A percentile compares a stretch with the other conserved stretches of the same genome.
Evolutionary conservation across 176 grass and related monocot genomes (phyloP).

Genomic region (Chloris gayana): DNA sequence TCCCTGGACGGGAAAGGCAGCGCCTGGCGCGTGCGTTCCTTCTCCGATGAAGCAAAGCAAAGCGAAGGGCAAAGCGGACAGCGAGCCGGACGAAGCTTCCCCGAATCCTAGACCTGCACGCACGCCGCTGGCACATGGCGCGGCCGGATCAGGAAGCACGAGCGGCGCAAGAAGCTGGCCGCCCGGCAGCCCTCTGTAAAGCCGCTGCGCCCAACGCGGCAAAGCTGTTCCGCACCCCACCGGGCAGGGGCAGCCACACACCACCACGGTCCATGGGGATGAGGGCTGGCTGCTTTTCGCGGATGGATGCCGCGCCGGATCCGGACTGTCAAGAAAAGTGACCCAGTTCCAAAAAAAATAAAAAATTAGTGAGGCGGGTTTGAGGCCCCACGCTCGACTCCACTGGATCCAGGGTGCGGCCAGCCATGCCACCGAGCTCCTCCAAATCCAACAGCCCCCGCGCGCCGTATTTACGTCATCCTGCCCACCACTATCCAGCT

Average conservation of each 20-base stretch:
- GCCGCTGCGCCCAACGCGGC: background rate
- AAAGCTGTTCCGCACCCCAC: too few relatives aligned
- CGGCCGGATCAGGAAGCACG: slow-evolving; percentile 15
- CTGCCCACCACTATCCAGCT: background rate
- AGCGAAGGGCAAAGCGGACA: background rate
- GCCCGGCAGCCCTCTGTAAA: slow-evolving; percentile 41
- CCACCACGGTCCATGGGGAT: too few relatives aligned
- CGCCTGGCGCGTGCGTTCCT: slow-evolving; percentile 22
- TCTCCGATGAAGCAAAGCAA: slow-evolving; percentile 6
- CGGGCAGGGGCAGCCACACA: too few relatives aligned
- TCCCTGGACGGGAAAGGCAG: background rate
- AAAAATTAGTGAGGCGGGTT: too few relatives aligned
- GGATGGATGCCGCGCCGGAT: too few relatives aligned
- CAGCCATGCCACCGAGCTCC: slow-evolving; percentile 17
- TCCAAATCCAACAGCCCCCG: background rate
- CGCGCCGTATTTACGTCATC: background rate
- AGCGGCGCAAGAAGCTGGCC: background rate
- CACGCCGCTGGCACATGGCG: slow-evolving; percentile 29
- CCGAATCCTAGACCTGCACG: slow-evolving; percentile 12
- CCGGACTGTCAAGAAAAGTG: too few relatives aligned
- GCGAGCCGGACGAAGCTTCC: slow-evolving; percentile 32
- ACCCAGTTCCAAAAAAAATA: too few relatives aligned
- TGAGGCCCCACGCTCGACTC: too few relatives aligned
- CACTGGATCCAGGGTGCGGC: slow-evolving; percentile 48
- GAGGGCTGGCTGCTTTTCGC: too few relatives aligned